Conservation (phyloP, 2,329 filamentous ascomycete species). For the Curvularia hawaiiensis region DNA sequence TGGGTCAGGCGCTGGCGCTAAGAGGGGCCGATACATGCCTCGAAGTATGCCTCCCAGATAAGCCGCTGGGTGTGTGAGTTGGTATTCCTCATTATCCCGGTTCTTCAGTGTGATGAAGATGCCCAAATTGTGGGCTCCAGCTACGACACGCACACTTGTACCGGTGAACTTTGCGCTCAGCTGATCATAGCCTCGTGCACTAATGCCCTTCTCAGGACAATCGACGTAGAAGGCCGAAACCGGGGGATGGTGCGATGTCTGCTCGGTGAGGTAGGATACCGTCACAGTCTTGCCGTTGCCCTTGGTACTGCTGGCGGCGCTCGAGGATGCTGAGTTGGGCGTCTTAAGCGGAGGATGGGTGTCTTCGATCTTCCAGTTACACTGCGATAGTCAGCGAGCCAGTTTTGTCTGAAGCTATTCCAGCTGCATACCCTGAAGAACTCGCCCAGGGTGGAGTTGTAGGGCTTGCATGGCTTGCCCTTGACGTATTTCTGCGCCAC, state of each 20-base stretch:
- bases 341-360: slow-evolving; percentile 65
- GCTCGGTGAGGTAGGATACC: slow-evolving; percentile 94
- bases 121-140: slow-evolving; percentile 91
- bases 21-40: slow-evolving; percentile 47
- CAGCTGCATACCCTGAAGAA: slow-evolving; percentile 81
- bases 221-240: slow-evolving; percentile 95
- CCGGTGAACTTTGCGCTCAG: slow-evolving; percentile 98
- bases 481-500: slow-evolving; percentile 86
- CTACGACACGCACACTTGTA: slow-evolving; percentile 87
- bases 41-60: slow-evolving; percentile 86
- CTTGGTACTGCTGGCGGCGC: slow-evolving; percentile 44
- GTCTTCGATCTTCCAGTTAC: slow-evolving; percentile 93
- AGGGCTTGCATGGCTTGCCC: slow-evolving; percentile 97
- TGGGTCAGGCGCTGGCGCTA: not conserved
- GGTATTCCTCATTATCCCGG: slow-evolving; percentile 86
- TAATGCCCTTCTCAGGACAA: slow-evolving; percentile 88
- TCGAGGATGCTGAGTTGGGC: slow-evolving; percentile 49
- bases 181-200: slow-evolving; percentile 91
- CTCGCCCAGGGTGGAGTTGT: slow-evolving; percentile 95
- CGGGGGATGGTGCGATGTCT: slow-evolving; percentile 96
- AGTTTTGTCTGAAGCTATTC: not conserved
- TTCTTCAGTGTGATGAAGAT: slow-evolving; percentile 90
- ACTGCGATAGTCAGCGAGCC: slow-evolving; percentile 57
- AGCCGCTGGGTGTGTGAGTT: slow-evolving; percentile 92
- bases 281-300: slow-evolving; percentile 63